Evolutionary conservation across 768 basidiomycete genomes (phyloP).

Genomic region (Pulveroboletus sp.): DNA sequence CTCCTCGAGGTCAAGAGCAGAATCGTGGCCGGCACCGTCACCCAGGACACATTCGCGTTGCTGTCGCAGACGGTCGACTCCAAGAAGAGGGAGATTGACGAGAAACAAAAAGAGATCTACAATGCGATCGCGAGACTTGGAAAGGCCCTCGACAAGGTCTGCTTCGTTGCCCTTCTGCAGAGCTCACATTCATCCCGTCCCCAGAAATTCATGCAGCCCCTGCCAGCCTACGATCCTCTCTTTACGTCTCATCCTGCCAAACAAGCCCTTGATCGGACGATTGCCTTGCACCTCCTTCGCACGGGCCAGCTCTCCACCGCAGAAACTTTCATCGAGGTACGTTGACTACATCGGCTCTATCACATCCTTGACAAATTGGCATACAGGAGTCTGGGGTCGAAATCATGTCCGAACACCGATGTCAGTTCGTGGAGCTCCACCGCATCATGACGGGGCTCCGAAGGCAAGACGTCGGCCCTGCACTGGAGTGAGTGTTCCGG

Average conservation of each 20-base stretch:
- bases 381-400: conserved; percentile 63
- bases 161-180: not conserved
- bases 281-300: conserved; percentile 74
- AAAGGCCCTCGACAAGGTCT: conserved; percentile 88
- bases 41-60: conserved; percentile 45
- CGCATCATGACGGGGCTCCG: conserved; percentile 65
- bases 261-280: conserved; percentile 60
- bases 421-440: conserved; percentile 67
- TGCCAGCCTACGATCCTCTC: conserved; percentile 65
- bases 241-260: conserved; percentile 61
- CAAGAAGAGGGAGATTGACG: conserved; percentile 81
- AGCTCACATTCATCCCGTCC: conserved; percentile 6
- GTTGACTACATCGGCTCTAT: conserved; percentile 17
- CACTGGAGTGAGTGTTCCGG: conserved; percentile 59
- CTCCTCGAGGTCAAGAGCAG: conserved; percentile 54
- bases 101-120: conserved; percentile 87
- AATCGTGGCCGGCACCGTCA: conserved; percentile 44
- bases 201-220: conserved; percentile 56
- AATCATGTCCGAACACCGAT: conserved; percentile 46
- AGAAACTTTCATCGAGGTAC: conserved; percentile 67
- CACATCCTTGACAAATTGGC: not conserved
- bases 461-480: conserved; percentile 64
- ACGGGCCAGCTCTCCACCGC: conserved; percentile 80
- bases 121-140: conserved; percentile 71
- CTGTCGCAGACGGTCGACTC: conserved; percentile 59